A percentile compares a stretch with the other conserved stretches of the same genome.
Conservation (phyloP, 352 stramenopile genomes). For the Globisporangium cystogenes region DNA sequence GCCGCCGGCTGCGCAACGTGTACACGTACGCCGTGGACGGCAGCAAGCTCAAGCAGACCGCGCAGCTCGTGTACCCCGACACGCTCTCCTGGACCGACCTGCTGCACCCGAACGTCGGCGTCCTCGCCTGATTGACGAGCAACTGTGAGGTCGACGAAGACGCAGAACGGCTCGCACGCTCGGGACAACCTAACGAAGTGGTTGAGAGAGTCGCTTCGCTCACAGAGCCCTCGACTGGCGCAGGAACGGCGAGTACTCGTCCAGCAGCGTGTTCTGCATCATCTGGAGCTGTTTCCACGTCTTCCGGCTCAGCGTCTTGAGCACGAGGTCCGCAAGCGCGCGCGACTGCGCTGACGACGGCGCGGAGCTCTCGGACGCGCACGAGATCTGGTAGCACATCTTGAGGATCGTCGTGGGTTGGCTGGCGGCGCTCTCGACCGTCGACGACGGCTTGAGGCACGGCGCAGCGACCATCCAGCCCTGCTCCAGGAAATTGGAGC, state of each 20-base stretch:
- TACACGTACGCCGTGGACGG: not conserved
- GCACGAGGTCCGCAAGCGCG: slow-evolving; percentile 1
- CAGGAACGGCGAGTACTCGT: slow-evolving; percentile 1
- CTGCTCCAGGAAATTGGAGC: not conserved
- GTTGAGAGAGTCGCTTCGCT: not conserved
- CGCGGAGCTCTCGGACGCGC: not conserved
- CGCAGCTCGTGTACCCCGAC: not conserved
- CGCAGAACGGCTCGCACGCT: too few relatives aligned
- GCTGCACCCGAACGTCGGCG: not conserved
- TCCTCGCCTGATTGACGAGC: too few relatives aligned
- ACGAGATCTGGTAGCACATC: slow-evolving; percentile 9
- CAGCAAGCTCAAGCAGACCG: slow-evolving; percentile 2
- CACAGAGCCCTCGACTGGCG: not conserved
- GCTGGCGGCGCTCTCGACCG: not conserved
- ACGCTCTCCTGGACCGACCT: not conserved
- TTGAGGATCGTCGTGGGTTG: slow-evolving; percentile 1
- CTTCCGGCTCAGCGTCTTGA: not conserved
- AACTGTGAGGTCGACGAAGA: too few relatives aligned
- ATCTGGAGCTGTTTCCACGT: slow-evolving; percentile 6
- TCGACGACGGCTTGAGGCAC: not conserved
- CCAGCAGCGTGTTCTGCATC: slow-evolving; percentile 5
- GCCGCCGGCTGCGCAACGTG: not conserved
- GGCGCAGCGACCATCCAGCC: slow-evolving; percentile 2
- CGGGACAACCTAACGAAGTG: too few relatives aligned
- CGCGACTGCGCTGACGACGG: not conserved